Base-by-base conservation (phyloP, 1,284 basidiomycete genomes). In the Cryptococcus neoformans region DNA sequence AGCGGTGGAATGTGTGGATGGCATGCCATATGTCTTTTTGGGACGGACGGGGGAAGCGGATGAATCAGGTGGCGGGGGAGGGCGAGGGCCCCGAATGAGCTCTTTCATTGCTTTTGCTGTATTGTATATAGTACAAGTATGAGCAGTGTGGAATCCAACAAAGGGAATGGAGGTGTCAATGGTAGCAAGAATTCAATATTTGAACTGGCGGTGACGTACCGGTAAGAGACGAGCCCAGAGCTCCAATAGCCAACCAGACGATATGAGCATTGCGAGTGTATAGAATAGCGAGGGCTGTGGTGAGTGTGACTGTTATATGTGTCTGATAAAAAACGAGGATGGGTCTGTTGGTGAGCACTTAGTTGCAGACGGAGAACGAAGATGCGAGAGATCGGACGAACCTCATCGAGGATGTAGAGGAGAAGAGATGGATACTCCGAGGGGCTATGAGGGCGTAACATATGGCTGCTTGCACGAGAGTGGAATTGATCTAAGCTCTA, bases 1-100 rank as follows among this genome's bases (percentile, higher is more conserved):
- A 1, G 82, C 81, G 3, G 89, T 87, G 4, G 89, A 88, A 72
- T 94, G 91, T 2, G 91, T 93, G 53, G 87, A 90, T 3, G 91
- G 91, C 90, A 93, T 92, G 3, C 89, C 90, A 68, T 68, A 69
- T 3, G 76, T 76, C 40, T 65, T 66, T 57, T 78, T 74, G 4
- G 62, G 56, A 9, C 59, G 56, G 44, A 69, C 60, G 11, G 44
- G 60, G 12, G 51, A 64, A 4, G 58, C 55, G 45, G 34, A 74
- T 36, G 74, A 68, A 46, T 73, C 66, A 2, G 90, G 90, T n/a
- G 90, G 83, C 14, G 86, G 84, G 67, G 92, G 59, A 6, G 62
- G 65, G 21, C 64, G 63, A 6, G 63, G 57, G 34, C 57, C 56
- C 2, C 83, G 82, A 49, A 93, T 81, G 49, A 82, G 67, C 21